Conservation (phyloP, 1,284 basidiomycete genomes). For the Porodaedalea pini region DNA sequence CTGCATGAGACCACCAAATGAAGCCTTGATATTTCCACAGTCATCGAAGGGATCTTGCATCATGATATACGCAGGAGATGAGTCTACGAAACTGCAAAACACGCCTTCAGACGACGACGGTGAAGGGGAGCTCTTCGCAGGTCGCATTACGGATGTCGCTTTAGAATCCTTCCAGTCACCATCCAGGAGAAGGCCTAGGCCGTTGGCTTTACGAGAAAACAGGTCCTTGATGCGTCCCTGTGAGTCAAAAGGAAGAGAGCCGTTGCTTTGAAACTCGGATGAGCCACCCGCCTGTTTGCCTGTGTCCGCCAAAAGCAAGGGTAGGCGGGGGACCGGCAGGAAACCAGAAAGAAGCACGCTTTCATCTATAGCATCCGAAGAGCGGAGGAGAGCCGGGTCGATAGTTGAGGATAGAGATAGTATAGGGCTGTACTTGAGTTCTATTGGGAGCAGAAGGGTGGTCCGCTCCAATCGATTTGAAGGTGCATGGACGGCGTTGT, state of each 20-base stretch:
- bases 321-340: constrained; percentile 7
- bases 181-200: constrained; percentile 4
- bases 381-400: background rate
- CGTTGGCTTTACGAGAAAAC: background rate
- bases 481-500: constrained; percentile 16
- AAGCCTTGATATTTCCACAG: background rate
- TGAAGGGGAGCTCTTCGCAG: background rate
- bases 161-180: background rate
- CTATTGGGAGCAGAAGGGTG: background rate
- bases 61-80: background rate
- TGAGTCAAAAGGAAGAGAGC: background rate
- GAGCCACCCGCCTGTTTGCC: constrained; percentile 3
- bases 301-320: constrained; percentile 5
- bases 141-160: background rate
- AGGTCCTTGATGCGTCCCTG: background rate
- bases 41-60: background rate
- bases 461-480: background rate
- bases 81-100: background rate
- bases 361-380: background rate
- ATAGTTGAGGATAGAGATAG: background rate
- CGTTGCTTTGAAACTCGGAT: constrained; percentile 7
- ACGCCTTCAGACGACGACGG: background rate
- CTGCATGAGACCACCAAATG: background rate
- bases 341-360: background rate
- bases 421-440: constrained; percentile 2